Evolutionary conservation across 2,329 filamentous ascomycete genomes (phyloP).

Genomic region (Phyllosticta citriasiana): DNA sequence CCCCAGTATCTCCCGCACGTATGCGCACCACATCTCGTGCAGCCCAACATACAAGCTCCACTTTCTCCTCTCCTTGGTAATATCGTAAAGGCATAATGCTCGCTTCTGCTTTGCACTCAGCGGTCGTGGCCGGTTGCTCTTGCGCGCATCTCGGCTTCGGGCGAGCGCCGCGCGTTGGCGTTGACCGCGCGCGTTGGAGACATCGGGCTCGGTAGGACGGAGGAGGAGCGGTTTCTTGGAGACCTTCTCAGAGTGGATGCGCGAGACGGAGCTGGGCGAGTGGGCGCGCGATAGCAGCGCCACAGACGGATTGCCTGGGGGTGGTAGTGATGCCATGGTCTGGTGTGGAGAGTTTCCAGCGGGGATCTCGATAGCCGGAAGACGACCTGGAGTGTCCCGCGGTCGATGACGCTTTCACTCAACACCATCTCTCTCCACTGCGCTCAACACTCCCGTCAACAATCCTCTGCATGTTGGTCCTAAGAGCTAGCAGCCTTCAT

Average conservation of each 20-base stretch:
- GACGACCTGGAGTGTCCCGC: neutral
- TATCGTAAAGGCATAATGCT: conserved; percentile 59
- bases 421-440: neutral
- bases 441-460: neutral
- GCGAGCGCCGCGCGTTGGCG: conserved; percentile 18
- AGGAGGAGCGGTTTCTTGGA: conserved; percentile 73
- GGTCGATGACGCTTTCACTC: neutral
- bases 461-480: neutral
- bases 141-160: conserved; percentile 15
- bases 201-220: conserved; percentile 61
- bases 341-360: neutral
- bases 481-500: neutral
- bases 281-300: conserved; percentile 69
- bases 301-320: conserved; percentile 19
- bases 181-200: conserved; percentile 40
- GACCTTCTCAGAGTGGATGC: conserved; percentile 74
- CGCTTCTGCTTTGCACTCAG: conserved; percentile 74
- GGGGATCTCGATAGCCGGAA: neutral
- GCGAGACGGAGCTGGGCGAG: conserved; percentile 57
- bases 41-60: conserved; percentile 71
- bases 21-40: conserved; percentile 70
- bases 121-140: conserved; percentile 49
- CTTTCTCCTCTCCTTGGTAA: conserved; percentile 57
- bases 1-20: conserved; percentile 63
- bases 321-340: neutral